phyloP scores from a whole-genome alignment of 2,329 filamentous ascomycete species.

The Penicillium sp. region DNA sequence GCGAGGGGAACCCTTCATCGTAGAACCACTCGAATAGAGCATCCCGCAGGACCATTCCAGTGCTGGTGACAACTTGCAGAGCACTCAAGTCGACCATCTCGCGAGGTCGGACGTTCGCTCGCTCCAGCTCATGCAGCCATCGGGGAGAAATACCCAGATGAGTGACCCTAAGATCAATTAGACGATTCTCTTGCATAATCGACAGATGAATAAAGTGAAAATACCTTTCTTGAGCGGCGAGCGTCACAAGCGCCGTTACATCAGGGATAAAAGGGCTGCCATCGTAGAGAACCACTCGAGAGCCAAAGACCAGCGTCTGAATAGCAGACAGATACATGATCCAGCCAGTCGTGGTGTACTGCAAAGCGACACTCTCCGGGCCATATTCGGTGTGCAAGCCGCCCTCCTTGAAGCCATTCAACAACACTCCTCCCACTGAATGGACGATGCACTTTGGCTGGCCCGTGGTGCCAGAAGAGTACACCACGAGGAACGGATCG shows the following conservation, averaged over 20 bases:
- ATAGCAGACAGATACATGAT: slow-evolving; percentile 79
- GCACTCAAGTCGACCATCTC: slow-evolving; percentile 63
- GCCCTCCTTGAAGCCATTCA: slow-evolving; percentile 60
- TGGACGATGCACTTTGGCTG: slow-evolving; percentile 86
- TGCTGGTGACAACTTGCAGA: slow-evolving; percentile 66
- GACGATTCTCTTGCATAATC: slow-evolving; percentile 9
- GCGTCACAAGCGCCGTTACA: slow-evolving; percentile 54
- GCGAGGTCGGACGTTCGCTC: slow-evolving; percentile 62
- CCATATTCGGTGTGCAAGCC: slow-evolving; percentile 53
- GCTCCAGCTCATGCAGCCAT: slow-evolving; percentile 74
- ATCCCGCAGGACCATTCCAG: slow-evolving; percentile 80
- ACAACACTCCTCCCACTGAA: slow-evolving; percentile 49
- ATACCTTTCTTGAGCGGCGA: slow-evolving; percentile 53
- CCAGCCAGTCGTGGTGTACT: slow-evolving; percentile 76
- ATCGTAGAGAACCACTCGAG: slow-evolving; percentile 72
- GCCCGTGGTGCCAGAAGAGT: slow-evolving; percentile 78
- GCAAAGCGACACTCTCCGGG: slow-evolving; percentile 50
- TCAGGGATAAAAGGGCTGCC: slow-evolving; percentile 78
- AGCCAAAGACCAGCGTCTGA: slow-evolving; percentile 61
- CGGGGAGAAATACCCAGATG: slow-evolving; percentile 74
- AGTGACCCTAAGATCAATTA: slow-evolving; percentile 65
- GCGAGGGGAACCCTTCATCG: slow-evolving; percentile 67
- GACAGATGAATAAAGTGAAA: background rate
- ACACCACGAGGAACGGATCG: slow-evolving; percentile 77
- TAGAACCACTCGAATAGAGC: slow-evolving; percentile 80